Percentiles rank a stretch among this genome's conserved stretches.
Evolutionary conservation across 2,329 filamentous ascomycete genomes (phyloP).

Genomic region (Ceratocystis colombiana): DNA sequence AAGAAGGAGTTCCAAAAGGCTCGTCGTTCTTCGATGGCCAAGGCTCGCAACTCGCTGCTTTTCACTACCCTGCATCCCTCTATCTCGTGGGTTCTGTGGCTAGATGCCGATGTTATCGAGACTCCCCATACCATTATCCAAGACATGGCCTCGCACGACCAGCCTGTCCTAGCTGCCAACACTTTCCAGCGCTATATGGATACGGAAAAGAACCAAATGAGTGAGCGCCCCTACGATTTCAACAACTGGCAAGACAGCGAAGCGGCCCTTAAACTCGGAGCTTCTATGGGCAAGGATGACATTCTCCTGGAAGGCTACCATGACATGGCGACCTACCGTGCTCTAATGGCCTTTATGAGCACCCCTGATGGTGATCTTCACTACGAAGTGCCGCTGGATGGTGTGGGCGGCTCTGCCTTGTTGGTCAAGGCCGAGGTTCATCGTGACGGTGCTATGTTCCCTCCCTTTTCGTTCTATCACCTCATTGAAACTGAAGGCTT

Average conservation of each 20-base stretch:
- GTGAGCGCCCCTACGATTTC: slow-evolving; percentile 83
- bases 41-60: slow-evolving; percentile 83
- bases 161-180: slow-evolving; percentile 87
- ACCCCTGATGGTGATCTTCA: slow-evolving; percentile 45
- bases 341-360: slow-evolving; percentile 78
- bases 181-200: slow-evolving; percentile 85
- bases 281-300: slow-evolving; percentile 79
- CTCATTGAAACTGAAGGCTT: slow-evolving; percentile 97
- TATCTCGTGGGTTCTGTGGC: slow-evolving; percentile 94
- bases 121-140: slow-evolving; percentile 77
- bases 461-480: slow-evolving; percentile 90
- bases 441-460: slow-evolving; percentile 96
- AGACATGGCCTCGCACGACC: slow-evolving; percentile 77
- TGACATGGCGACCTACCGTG: slow-evolving; percentile 84
- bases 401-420: slow-evolving; percentile 84
- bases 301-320: slow-evolving; percentile 88
- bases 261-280: slow-evolving; percentile 62
- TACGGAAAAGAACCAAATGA: slow-evolving; percentile 54
- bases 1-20: slow-evolving; percentile 83
- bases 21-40: slow-evolving; percentile 80
- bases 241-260: slow-evolving; percentile 95
- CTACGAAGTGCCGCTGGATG: slow-evolving; percentile 67
- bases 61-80: slow-evolving; percentile 88
- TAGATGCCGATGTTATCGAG: slow-evolving; percentile 87
- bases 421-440: slow-evolving; percentile 96